Conservation (phyloP, 176 grass and related monocot genomes). For the Juncus inflexus region DNA sequence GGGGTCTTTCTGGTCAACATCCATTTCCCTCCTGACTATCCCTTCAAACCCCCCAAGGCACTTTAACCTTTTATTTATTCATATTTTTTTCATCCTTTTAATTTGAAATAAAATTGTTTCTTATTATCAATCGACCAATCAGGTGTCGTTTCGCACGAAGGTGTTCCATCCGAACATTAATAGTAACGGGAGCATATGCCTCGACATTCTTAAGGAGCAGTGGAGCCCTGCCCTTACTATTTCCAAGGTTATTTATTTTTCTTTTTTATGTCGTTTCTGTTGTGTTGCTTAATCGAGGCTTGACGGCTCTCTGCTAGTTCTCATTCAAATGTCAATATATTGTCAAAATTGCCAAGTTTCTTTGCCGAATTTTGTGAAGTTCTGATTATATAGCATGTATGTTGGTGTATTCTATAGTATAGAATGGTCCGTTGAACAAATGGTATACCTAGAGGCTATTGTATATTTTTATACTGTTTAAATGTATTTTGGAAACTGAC, state of each 20-base stretch:
- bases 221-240: slow-evolving; percentile 90
- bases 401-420: no score
- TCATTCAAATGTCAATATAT: background rate
- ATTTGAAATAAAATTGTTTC: slow-evolving; percentile 2
- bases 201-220: slow-evolving; percentile 89
- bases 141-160: slow-evolving; percentile 90
- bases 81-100: background rate
- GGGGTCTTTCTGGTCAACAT: slow-evolving; percentile 87
- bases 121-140: background rate
- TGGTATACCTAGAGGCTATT: no score
- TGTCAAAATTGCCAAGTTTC: no score
- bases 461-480: no score
- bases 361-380: no score
- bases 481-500: no score
- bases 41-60: slow-evolving; percentile 90
- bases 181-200: slow-evolving; percentile 81
- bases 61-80: background rate
- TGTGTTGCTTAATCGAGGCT: background rate
- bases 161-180: slow-evolving; percentile 92
- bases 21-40: slow-evolving; percentile 91
- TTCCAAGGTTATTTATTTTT: slow-evolving; percentile 48
- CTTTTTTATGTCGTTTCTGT: background rate
- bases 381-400: no score
- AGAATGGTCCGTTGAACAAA: no score
- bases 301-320: background rate